Conservation (phyloP, 305 asterid genomes). For the Rubia occidens region DNA sequence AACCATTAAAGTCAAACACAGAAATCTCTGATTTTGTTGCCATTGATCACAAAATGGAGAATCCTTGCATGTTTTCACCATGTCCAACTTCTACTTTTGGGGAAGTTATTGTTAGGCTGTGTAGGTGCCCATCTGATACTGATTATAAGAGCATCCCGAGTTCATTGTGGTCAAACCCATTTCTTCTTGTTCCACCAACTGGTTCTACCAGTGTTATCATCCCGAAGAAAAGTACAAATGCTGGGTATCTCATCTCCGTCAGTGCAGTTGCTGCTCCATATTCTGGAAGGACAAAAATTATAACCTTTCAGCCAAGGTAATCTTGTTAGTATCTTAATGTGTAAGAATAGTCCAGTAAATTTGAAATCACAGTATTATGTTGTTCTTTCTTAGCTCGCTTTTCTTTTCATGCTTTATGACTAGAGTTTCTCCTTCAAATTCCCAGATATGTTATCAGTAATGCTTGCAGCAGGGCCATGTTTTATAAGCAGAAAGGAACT, state of each 20-base stretch:
- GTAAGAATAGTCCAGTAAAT: neutral
- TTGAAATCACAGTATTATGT: neutral
- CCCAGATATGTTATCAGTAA: conserved; percentile 85
- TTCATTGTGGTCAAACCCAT: conserved; percentile 68
- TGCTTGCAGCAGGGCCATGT: conserved; percentile 72
- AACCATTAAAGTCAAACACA: conserved; percentile 31
- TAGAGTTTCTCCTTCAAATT: conserved; percentile 21
- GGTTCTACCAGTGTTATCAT: conserved; percentile 74
- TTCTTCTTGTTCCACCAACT: conserved; percentile 84
- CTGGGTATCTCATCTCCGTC: conserved; percentile 76
- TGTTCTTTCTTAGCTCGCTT: conserved; percentile 1
- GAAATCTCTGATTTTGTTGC: conserved; percentile 33
- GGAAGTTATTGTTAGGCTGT: conserved; percentile 58
- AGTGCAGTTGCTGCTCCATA: conserved; percentile 84
- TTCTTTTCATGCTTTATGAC: conserved; percentile 7
- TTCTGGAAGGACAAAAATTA: conserved; percentile 78
- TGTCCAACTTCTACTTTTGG: conserved; percentile 56
- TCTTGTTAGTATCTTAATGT: conserved; percentile 17
- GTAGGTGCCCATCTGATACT: conserved; percentile 50
- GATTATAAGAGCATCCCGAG: conserved; percentile 36
- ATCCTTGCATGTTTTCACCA: conserved; percentile 86
- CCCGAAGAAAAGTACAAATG: conserved; percentile 60
- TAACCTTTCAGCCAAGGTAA: conserved; percentile 90
- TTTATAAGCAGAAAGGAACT: conserved; percentile 93
- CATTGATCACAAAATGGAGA: conserved; percentile 37